phyloP scores from a whole-genome alignment of 2,329 filamentous ascomycete genomes.

The Venturiaceae sp. region DNA sequence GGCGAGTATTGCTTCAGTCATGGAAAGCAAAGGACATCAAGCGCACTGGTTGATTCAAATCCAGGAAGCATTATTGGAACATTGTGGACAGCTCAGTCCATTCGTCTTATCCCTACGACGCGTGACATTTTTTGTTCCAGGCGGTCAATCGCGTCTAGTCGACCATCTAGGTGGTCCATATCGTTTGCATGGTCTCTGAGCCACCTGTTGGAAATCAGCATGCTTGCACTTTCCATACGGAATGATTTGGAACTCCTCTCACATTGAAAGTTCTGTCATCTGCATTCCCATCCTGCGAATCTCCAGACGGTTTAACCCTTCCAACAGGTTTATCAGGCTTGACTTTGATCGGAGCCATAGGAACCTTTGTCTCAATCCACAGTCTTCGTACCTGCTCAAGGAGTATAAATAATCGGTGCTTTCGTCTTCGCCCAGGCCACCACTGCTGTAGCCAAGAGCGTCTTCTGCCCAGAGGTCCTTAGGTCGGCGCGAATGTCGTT shows the following conservation, averaged over 20 bases:
- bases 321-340: conserved; percentile 24
- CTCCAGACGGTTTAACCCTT: conserved; percentile 26
- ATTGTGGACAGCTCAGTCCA: conserved; percentile 13
- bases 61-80: no score
- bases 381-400: conserved; percentile 21
- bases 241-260: conserved; percentile 10
- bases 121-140: conserved; percentile 7
- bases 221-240: neutral
- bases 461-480: conserved; percentile 9
- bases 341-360: conserved; percentile 27
- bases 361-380: conserved; percentile 23
- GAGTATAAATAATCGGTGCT: conserved; percentile 20
- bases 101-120: conserved; percentile 21
- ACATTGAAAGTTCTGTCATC: conserved; percentile 19
- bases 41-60: no score
- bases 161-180: conserved; percentile 18
- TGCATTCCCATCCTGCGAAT: conserved; percentile 26
- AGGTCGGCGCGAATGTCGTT: conserved; percentile 7
- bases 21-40: no score
- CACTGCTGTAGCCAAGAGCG: conserved; percentile 11
- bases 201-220: neutral
- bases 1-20: no score
- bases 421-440: conserved; percentile 17
- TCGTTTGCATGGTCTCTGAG: conserved; percentile 13
- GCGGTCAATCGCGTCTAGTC: conserved; percentile 13